These are phyloP conservation scores for Astragalus glycyphyllos DNA, from an alignment of 306 rosid genomes.

Conservation along the genomic window DNA sequence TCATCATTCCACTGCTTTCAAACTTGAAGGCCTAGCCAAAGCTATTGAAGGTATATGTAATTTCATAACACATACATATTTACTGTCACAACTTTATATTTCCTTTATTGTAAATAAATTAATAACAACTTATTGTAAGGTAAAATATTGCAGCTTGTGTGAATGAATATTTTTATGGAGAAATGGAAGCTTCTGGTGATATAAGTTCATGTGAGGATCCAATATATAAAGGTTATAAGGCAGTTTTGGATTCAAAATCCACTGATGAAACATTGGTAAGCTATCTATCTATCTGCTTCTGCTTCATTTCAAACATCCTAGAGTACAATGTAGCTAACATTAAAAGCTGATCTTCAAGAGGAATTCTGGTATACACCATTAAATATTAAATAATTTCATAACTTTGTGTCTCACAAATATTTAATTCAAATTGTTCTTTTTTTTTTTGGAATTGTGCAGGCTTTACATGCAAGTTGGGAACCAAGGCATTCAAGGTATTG, in stretches of 20 bases:
- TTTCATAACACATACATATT: background rate
- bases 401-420: background rate
- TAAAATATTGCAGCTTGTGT: slow-evolving; percentile 67
- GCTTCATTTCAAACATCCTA: slow-evolving; percentile 23
- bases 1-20: slow-evolving; percentile 66
- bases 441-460: slow-evolving; percentile 54
- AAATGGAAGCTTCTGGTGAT: slow-evolving; percentile 45
- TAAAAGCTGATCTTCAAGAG: slow-evolving; percentile 10
- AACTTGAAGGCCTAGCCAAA: slow-evolving; percentile 80
- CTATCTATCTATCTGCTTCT: slow-evolving; percentile 12
- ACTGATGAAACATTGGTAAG: slow-evolving; percentile 76
- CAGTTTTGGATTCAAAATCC: slow-evolving; percentile 89
- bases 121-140: background rate
- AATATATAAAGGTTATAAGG: slow-evolving; percentile 74
- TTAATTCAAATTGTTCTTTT: slow-evolving; percentile 1
- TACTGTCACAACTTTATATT: background rate
- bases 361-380: background rate
- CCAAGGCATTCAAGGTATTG: slow-evolving; percentile 84
- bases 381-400: slow-evolving; percentile 17
- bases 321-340: background rate
- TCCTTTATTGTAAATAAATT: background rate
- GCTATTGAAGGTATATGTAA: slow-evolving; percentile 74
- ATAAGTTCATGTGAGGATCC: slow-evolving; percentile 54
- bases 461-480: slow-evolving; percentile 93
- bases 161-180: slow-evolving; percentile 68